Evolutionary conservation across 306 rosid genomes (phyloP).

Genomic region (Cucurbita pepo): DNA sequence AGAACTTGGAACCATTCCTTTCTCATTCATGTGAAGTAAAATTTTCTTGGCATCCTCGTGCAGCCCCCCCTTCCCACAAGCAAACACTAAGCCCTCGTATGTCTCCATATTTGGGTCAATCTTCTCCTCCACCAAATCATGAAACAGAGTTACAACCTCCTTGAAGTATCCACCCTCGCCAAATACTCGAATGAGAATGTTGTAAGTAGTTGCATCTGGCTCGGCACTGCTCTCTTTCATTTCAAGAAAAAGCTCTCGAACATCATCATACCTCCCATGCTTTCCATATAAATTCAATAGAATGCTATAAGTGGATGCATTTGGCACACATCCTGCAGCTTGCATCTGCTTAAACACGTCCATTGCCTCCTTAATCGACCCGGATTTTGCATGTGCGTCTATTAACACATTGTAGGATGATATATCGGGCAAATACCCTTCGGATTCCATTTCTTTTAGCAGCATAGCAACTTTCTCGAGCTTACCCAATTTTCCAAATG

Average conservation of each 20-base stretch:
- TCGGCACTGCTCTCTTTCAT: constrained; percentile 86
- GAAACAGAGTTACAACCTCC: constrained; percentile 94
- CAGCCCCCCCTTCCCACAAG: constrained; percentile 96
- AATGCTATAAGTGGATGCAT: constrained; percentile 64
- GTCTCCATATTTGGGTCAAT: constrained; percentile 87
- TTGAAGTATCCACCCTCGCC: constrained; percentile 94
- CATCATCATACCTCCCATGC: constrained; percentile 77
- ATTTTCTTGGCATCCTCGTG: constrained; percentile 72
- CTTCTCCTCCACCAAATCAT: constrained; percentile 89
- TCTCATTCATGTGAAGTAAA: constrained; percentile 51
- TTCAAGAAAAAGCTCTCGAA: constrained; percentile 81
- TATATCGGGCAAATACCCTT: constrained; percentile 75
- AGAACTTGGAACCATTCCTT: constrained; percentile 66
- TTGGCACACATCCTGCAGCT: constrained; percentile 66
- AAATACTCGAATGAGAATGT: constrained; percentile 84
- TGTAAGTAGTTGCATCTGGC: constrained; percentile 79
- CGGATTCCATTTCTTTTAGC: constrained; percentile 75
- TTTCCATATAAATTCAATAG: constrained; percentile 70
- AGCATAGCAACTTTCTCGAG: constrained; percentile 67
- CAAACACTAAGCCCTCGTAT: constrained; percentile 72
- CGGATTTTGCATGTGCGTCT: constrained; percentile 52
- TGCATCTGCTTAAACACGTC: constrained; percentile 94
- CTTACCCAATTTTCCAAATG: constrained; percentile 60
- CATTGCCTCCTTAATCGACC: constrained; percentile 61
- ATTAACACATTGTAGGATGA: constrained; percentile 75